Evolutionary conservation across 2,329 filamentous ascomycete species (phyloP), one percentile per base, ranked within the genome.

Genomic region (Arachnopeziza araneosa): DNA sequence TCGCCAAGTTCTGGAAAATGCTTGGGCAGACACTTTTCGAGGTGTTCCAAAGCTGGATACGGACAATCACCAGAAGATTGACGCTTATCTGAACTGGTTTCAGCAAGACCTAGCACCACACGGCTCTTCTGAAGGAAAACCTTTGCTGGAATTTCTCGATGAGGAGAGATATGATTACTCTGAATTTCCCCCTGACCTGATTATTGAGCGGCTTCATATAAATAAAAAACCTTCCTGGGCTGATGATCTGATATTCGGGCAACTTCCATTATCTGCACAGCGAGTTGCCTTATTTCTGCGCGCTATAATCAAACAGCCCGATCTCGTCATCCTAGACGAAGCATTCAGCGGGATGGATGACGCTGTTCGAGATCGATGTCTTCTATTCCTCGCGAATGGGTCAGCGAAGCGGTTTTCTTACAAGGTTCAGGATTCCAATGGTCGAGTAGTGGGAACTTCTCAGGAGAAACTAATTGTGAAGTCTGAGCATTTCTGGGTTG

Each of bases 1-100:
- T 10, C 83, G 91, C 1, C 81, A 88, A 55, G 83, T 91, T 0
- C 73, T 99, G 0, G 91, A 95, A 71, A 93, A 88, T 55, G 92
- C 93, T 0, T 98, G 91, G 88, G 88, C 92, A 1, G 90, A 96
- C 60, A 96, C 95, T 0, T 96, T 96, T 66, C 80, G 89, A 19
- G 81, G 86, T 1, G 85, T 81, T 63, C 88, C 95, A 0, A 81
- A 77, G 51, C 76, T 98, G 0, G 80, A 84, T 48, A 71, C 76
- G 0, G 75, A 81, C 10, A 83, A 85, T 0, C 78, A 77, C 24
- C 75, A 75, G 1, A 82, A 84, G 55, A 84, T 96, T 0, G 85
- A 90, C 54, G 84, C 86, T 0, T 83, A 83, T 22, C 79, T 99
- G 32, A 76, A 77, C 19, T 93, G 88, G 85, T 99, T 98, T 72